These are phyloP conservation scores for Dactylis glomerata DNA, from an alignment of 176 grass and related monocot genomes.

Conservation along the genomic window DNA sequence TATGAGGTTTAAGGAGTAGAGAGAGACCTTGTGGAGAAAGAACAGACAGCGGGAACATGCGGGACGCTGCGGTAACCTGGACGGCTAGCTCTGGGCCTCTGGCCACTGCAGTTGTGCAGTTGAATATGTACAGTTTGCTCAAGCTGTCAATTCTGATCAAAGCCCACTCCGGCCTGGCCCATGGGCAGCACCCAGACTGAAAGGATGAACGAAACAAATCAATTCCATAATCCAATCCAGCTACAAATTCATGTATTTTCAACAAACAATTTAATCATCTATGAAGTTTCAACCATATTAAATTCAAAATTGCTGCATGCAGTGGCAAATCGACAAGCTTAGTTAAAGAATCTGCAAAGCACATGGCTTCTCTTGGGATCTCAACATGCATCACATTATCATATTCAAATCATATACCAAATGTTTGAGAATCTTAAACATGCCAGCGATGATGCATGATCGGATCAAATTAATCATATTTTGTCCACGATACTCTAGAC, in stretches of 20 bases:
- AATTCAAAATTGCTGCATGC: neutral
- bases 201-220: neutral
- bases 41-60: neutral
- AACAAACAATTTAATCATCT: neutral
- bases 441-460: neutral
- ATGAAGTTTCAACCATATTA: neutral
- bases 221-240: neutral
- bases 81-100: neutral
- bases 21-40: neutral
- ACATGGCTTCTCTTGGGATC: neutral
- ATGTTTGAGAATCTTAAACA: neutral
- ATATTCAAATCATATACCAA: neutral
- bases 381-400: neutral
- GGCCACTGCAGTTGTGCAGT: no score
- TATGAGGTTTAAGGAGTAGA: neutral
- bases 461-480: neutral
- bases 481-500: neutral
- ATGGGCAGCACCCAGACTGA: neutral
- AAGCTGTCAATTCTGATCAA: neutral
- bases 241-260: neutral
- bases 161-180: neutral
- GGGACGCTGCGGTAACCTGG: neutral
- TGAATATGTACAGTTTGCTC: no score
- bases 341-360: neutral
- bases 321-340: neutral